These are phyloP conservation scores for Fusarium keratoplasticum DNA, from an alignment of 2,329 filamentous ascomycete species.

Conservation along the genomic window DNA sequence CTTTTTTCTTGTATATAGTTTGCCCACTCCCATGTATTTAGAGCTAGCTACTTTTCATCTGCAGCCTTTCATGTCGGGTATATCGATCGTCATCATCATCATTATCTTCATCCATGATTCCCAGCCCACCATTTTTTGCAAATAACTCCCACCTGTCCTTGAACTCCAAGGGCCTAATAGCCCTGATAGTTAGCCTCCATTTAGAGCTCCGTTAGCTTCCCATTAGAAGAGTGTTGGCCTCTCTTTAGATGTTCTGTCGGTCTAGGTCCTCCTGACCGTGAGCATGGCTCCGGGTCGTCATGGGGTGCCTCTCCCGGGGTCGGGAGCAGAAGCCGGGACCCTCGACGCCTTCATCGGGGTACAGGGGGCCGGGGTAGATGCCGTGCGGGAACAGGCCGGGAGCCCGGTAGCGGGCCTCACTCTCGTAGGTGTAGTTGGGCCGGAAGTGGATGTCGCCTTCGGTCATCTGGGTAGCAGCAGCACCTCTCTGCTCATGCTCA, in stretches of 20 bases:
- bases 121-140: neutral
- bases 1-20: neutral
- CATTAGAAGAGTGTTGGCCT: neutral
- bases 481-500: neutral
- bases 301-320: neutral
- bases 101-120: neutral
- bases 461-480: neutral
- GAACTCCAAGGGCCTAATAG: neutral
- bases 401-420: neutral
- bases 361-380: neutral
- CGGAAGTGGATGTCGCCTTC: neutral
- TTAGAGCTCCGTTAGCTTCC: neutral
- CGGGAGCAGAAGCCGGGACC: neutral
- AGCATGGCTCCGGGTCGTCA: constrained; percentile 15
- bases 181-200: neutral
- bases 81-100: neutral
- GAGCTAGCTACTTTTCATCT: neutral
- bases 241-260: neutral
- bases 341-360: constrained; percentile 5
- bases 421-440: neutral
- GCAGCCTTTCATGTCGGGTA: neutral
- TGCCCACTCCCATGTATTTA: constrained; percentile 7
- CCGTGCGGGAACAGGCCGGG: neutral
- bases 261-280: neutral
- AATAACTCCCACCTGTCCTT: neutral